Conservation (phyloP, 1,284 basidiomycete genomes). For the Ceratobasidium sp. region DNA sequence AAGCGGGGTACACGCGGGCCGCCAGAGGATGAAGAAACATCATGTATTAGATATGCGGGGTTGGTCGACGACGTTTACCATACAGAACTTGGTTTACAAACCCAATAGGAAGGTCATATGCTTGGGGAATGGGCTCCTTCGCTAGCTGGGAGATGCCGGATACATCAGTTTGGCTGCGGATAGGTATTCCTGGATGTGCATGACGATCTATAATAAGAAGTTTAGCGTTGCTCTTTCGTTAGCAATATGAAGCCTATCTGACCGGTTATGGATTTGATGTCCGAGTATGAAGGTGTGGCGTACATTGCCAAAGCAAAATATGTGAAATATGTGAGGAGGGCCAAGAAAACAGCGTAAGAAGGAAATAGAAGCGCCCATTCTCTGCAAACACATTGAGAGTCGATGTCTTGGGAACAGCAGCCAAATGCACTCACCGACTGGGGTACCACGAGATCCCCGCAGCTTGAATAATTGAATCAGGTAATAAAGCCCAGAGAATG, state of each 20-base stretch:
- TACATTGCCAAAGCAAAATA: constrained; percentile 81
- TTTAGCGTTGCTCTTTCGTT: constrained; percentile 44
- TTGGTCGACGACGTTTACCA: constrained; percentile 46
- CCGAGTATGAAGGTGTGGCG: constrained; percentile 74
- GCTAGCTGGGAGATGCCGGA: constrained; percentile 57
- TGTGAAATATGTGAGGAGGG: constrained; percentile 78
- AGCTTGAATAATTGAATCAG: constrained; percentile 64
- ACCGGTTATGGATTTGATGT: constrained; percentile 74
- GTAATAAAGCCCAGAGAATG: constrained; percentile 70
- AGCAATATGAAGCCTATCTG: constrained; percentile 50
- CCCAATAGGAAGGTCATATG: constrained; percentile 84
- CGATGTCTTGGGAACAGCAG: not conserved
- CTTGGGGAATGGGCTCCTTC: constrained; percentile 64
- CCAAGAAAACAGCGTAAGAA: constrained; percentile 76
- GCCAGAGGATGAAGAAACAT: not conserved
- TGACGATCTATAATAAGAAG: constrained; percentile 34
- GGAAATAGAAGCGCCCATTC: constrained; percentile 90
- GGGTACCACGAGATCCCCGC: constrained; percentile 87
- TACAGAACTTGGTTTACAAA: constrained; percentile 80
- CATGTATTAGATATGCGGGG: not conserved
- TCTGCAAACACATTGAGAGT: constrained; percentile 55
- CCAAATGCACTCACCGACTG: constrained; percentile 68
- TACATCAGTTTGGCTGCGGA: constrained; percentile 58
- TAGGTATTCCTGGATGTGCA: constrained; percentile 44
- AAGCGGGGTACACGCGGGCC: constrained; percentile 11